phyloP scores from a whole-genome alignment of 2,329 filamentous ascomycete genomes.

The Aspergillus sp. region DNA sequence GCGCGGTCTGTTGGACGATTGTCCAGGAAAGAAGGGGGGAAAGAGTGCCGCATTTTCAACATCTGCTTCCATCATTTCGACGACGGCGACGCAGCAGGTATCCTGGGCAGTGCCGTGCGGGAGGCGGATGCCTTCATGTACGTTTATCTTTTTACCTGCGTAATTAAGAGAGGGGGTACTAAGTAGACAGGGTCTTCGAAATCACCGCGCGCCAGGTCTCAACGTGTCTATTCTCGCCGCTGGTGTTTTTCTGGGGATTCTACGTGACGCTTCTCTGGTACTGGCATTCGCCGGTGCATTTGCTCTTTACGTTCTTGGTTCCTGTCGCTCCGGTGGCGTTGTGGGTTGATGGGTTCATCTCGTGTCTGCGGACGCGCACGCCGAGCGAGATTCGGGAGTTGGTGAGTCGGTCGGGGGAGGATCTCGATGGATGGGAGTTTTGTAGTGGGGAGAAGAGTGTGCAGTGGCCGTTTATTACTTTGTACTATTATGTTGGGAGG shows the following conservation, averaged over 20 bases:
- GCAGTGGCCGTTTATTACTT: constrained; percentile 18
- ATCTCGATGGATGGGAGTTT: constrained; percentile 18
- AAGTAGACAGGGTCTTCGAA: constrained; percentile 15
- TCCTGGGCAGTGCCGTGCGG: constrained; percentile 54
- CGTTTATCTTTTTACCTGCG: not conserved
- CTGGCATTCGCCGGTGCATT: constrained; percentile 52
- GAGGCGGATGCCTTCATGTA: constrained; percentile 27
- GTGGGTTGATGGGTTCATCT: constrained; percentile 68
- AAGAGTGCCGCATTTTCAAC: constrained; percentile 69
- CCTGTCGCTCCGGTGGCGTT: constrained; percentile 68
- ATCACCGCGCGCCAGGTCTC: constrained; percentile 7
- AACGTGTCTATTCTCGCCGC: constrained; percentile 12
- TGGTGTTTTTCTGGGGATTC: constrained; percentile 31
- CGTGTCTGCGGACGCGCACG: constrained; percentile 65
- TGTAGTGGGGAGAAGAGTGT: constrained; percentile 22
- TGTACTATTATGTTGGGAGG: constrained; percentile 21
- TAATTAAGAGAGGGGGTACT: not conserved
- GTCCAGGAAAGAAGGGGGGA: constrained; percentile 49
- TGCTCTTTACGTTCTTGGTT: constrained; percentile 66
- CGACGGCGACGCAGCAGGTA: constrained; percentile 59
- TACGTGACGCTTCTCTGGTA: constrained; percentile 24
- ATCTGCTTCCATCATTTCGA: constrained; percentile 77
- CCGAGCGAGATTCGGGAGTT: constrained; percentile 63
- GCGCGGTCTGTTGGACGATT: constrained; percentile 46
- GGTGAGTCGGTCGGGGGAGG: constrained; percentile 40